Base-by-base conservation (phyloP, 2,329 filamentous ascomycete genomes). In the Ceratocystis albifundus region DNA sequence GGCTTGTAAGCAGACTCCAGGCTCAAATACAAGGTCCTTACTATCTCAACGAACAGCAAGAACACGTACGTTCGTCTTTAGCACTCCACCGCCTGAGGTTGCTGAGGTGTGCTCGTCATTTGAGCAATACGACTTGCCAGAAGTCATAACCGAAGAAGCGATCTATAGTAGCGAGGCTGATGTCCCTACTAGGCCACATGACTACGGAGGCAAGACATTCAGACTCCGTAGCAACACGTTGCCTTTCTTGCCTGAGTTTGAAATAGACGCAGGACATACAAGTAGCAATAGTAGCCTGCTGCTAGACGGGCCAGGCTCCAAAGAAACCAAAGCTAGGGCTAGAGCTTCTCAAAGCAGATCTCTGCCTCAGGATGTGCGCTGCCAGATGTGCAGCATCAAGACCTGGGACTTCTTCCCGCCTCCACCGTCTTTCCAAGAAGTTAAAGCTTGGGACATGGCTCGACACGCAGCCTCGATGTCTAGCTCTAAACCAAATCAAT, bases 181-280 rank as follows among this genome's bases (percentile, higher is more conserved):
- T 75, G 88, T 96, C 0, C 91, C 92, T 12, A 81, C 87, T 48
- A 83, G 87, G 65, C 76, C 81, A 41, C 82, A 90, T 65, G 90
- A 96, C 74, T 97, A 96, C 76, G 93, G 89, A 5, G 93, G 93
- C 2, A 85, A 86, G 70, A 89, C 95, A 71, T 96, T 95, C 73
- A 87, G 84, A 67, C 77, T 96, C 5, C 82, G 85, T 71, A 88
- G 91, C 68, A 85, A 82, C 65, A 89, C 88, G 0, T 73, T 95
- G 6, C 89, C 89, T 0, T 96, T 86, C 74, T 82, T 97, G 1
- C 89, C 91, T 0, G 78, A 83, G 0, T 97, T 97, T 70, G 85
- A 95, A 72, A 76, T 83, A 1, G 81, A 78, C 4, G 85, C 83
- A 6, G 17, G 30, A 12, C 32, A 48, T 20, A 36, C 17, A 10